phyloP scores from a whole-genome alignment of 176 grass and related monocot species.

The Cocos nucifera region DNA sequence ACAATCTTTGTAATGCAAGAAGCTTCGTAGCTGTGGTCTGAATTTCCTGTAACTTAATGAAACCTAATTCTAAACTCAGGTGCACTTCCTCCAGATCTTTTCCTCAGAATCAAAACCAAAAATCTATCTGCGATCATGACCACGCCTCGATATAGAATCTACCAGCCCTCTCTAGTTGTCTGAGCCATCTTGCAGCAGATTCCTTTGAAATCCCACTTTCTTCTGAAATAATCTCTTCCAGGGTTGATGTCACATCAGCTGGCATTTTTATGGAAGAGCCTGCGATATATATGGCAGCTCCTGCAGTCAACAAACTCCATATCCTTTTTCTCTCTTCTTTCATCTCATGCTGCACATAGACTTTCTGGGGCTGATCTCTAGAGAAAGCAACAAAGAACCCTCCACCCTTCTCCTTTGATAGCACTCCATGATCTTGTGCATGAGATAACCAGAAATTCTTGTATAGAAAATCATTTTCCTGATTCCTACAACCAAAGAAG shows the following conservation, averaged over 20 bases:
- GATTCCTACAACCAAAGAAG: conserved; percentile 81
- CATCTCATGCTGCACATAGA: conserved; percentile 93
- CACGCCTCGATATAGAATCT: conserved; percentile 72
- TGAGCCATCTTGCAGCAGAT: conserved; percentile 50
- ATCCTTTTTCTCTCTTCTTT: conserved; percentile 67
- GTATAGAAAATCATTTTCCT: conserved; percentile 66
- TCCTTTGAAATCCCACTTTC: conserved; percentile 36
- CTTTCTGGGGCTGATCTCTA: conserved; percentile 72
- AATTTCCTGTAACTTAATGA: too few relatives aligned
- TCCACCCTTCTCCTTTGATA: conserved; percentile 58
- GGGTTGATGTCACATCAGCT: conserved; percentile 53
- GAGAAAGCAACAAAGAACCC: conserved; percentile 89
- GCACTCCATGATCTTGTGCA: conserved; percentile 46
- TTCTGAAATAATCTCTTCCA: conserved; percentile 64
- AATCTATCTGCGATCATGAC: conserved; percentile 28
- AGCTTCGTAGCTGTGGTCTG: too few relatives aligned
- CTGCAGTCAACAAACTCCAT: conserved; percentile 48
- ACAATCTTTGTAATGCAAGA: too few relatives aligned
- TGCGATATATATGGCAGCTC: conserved; percentile 62
- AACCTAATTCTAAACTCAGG: too few relatives aligned
- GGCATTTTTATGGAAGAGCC: conserved; percentile 90
- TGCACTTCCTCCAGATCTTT: too few relatives aligned
- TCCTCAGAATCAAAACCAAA: too few relatives aligned
- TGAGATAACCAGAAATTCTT: conserved; percentile 78
- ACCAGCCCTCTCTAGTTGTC: conserved; percentile 49